Evolutionary conservation across 78 protist genomes (phyloP).

Genomic region (Corallochytrium limacisporum): DNA sequence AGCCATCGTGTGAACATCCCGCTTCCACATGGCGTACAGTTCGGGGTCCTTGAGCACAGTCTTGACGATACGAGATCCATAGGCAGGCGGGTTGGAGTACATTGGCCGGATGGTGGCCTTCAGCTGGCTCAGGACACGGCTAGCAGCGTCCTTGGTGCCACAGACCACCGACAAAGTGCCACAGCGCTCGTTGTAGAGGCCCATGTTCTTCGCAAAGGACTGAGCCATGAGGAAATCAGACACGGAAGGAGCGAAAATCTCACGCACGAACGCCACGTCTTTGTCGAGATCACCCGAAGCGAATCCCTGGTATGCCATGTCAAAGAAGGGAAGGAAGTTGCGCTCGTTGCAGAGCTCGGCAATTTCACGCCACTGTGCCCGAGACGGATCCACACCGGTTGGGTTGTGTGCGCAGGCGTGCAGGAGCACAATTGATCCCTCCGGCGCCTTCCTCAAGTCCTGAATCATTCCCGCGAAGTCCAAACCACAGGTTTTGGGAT

Average conservation of each 20-base stretch:
- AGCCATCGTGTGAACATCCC: conserved; percentile 72
- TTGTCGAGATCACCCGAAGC: conserved; percentile 81
- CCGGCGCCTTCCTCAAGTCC: conserved; percentile 49
- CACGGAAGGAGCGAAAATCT: conserved; percentile 15
- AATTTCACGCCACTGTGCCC: conserved; percentile 82
- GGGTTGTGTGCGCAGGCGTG: conserved; percentile 99
- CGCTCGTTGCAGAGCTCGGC: conserved; percentile 17
- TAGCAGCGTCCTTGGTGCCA: conserved; percentile 24
- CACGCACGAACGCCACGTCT: conserved; percentile 78
- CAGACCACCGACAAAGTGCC: conserved; percentile 38
- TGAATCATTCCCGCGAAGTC: conserved; percentile 72
- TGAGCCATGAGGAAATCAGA: conserved; percentile 23
- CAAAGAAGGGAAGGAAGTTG: conserved; percentile 62
- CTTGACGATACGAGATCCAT: conserved; percentile 89
- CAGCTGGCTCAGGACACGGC: conserved; percentile 58
- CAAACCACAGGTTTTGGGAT: conserved; percentile 36
- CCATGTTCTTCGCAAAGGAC: conserved; percentile 94
- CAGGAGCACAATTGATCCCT: conserved; percentile 57
- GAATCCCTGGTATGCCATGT: conserved; percentile 95
- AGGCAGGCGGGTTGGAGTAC: conserved; percentile 91
- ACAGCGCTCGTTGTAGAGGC: conserved; percentile 84
- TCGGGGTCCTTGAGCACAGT: conserved; percentile 48
- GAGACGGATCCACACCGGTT: conserved; percentile 95
- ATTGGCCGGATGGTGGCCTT: conserved; percentile 67
- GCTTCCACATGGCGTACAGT: conserved; percentile 29